Evolutionary conservation across 164 flowering plant species (phyloP), one percentile per base, ranked within the genome.

Genomic region (Taxillus chinensis): DNA sequence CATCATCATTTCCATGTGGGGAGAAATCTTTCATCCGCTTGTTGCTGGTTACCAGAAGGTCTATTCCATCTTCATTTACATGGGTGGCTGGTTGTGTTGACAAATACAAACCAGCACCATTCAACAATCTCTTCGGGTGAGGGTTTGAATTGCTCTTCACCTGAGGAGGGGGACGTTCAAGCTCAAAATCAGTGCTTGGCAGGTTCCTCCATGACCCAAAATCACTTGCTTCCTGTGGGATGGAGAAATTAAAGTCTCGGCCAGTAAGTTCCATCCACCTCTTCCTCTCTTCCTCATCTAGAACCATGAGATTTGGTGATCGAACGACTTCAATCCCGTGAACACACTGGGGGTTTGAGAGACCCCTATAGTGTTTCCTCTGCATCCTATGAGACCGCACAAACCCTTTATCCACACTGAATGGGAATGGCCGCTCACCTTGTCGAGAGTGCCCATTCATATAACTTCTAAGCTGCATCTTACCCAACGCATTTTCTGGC

Each of bases 381-480:
- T 72, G 75, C 75, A 72, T 72, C 42, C 71, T 60, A 43, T 72
- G 75, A 12, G 75, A 72, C 16, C 75, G 58, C 43, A 67, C 68
- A 40, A 67, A 68, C 8, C 71, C 71, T n/a, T 67, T 71, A 54
- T 71, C 74, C n/a, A 64, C 74, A 50, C 74, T 71, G 45, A 71
- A 71, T 0, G 75, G 75, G 50, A 72, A 72, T 15, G 68, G 75
- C 1, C 71, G 65, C n/a, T 64, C 75, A 15, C 75, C 75, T 52
- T 72, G 68, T 5, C 75, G 68, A 45, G 68, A 64, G 57, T 72
- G 71, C 55, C 71, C 71, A 41, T 71, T 71, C 74, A 71, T 71
- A 41, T 67, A 71, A 55, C 74, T 71, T 39, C 74, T 41, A 14
- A 72, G 68, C 63, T 72, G 75, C 75, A 72, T 67, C 60, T 67